Evolutionary conservation across 2,329 filamentous ascomycete species (phyloP).

Genomic region (Pseudogymnoascus sp.): DNA sequence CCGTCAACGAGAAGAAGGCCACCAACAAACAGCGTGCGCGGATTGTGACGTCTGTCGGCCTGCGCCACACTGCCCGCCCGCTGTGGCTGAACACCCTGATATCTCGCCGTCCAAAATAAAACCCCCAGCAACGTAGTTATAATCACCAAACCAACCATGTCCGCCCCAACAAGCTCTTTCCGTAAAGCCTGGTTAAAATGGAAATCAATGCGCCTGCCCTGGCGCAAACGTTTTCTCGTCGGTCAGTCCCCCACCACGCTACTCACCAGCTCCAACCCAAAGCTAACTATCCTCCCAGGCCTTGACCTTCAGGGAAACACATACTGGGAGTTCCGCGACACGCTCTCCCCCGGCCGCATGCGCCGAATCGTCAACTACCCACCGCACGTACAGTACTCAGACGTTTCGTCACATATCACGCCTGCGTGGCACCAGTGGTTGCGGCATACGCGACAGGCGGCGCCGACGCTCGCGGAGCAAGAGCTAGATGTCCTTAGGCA

Average conservation of each 20-base stretch:
- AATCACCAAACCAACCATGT: constrained; percentile 1
- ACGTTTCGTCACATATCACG: constrained; percentile 42
- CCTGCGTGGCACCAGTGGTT: constrained; percentile 65
- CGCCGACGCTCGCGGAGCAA: constrained; percentile 52
- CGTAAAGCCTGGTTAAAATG: constrained; percentile 46
- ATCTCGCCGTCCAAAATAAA: not conserved
- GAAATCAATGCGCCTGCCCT: constrained; percentile 55
- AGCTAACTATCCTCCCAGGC: constrained; percentile 33
- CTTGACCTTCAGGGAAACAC: constrained; percentile 59
- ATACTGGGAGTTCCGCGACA: constrained; percentile 59
- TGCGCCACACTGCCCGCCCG: constrained; percentile 3
- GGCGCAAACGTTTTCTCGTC: constrained; percentile 55
- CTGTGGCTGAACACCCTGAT: constrained; percentile 4
- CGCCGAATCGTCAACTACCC: constrained; percentile 57
- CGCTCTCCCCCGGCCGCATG: constrained; percentile 37
- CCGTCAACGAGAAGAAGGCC: not conserved
- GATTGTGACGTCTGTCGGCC: constrained; percentile 5
- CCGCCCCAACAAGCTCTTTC: constrained; percentile 4
- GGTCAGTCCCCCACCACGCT: constrained; percentile 35
- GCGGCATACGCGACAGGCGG: constrained; percentile 46
- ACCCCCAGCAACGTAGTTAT: not conserved
- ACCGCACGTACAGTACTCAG: constrained; percentile 42
- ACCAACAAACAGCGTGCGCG: constrained; percentile 1
- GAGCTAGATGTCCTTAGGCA: constrained; percentile 43
- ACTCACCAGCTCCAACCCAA: not conserved